Percentiles rank a stretch among this genome's conserved stretches.
phyloP scores from a whole-genome alignment of 1,284 basidiomycete species.

The Cryptococcus sp. region DNA sequence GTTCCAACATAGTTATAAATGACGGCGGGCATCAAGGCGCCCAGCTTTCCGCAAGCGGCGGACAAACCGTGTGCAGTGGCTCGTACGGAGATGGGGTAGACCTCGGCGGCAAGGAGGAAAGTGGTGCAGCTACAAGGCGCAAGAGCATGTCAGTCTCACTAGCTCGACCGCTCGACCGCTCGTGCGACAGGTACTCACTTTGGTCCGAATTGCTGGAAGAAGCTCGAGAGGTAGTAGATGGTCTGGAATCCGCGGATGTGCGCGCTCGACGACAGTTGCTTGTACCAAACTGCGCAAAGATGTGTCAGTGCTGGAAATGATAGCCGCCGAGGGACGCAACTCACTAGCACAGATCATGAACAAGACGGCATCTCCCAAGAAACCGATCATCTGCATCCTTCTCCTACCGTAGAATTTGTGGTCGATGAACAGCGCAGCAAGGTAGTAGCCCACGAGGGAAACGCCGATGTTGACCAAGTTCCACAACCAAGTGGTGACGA shows the following conservation, averaged over 20 bases:
- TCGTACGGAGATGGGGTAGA: conserved; percentile 58
- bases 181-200: conserved; percentile 41
- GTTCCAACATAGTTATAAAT: conserved; percentile 51
- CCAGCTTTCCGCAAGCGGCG: conserved; percentile 57
- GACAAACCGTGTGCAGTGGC: conserved; percentile 57
- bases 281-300: conserved; percentile 23
- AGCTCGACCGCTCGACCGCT: not conserved
- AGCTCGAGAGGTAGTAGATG: conserved; percentile 58
- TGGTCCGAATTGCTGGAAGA: conserved; percentile 61
- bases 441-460: conserved; percentile 58
- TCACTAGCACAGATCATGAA: conserved; percentile 50
- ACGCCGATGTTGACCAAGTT: conserved; percentile 58
- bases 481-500: conserved; percentile 58
- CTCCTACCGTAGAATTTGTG: conserved; percentile 57
- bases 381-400: conserved; percentile 58
- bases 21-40: conserved; percentile 56
- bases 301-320: not conserved
- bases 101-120: conserved; percentile 56
- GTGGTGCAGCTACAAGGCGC: conserved; percentile 42
- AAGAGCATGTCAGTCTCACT: not conserved
- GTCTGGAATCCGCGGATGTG: conserved; percentile 56
- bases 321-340: not conserved
- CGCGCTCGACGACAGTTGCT: conserved; percentile 25
- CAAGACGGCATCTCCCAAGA: conserved; percentile 56
- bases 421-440: conserved; percentile 60